Base-by-base conservation (phyloP, 192 early-diverging fungal species). In the Mortierella hygrophila region DNA sequence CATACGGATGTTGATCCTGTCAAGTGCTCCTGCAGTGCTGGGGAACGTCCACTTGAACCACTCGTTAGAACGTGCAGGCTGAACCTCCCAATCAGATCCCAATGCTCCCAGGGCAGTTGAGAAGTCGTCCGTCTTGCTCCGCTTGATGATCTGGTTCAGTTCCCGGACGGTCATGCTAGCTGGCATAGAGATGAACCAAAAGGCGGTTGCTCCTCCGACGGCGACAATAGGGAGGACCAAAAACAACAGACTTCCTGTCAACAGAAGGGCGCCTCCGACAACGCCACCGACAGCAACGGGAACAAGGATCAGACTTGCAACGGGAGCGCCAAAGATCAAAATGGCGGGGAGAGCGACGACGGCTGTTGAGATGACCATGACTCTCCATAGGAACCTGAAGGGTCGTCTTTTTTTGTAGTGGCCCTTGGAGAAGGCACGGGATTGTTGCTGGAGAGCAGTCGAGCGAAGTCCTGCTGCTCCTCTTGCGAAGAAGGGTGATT, bases 31-130 rank as follows among this genome's bases (percentile, higher is more conserved):
- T 29, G 44, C 26, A 54, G 76, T 69, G 8, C 46, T 23, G 7
- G 84, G 84, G 35, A 81, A 86, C 49, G 32, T 47, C 84, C 84
- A 86, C 5, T 57, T 75, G 76, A 86, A 86, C 84, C 84, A 86
- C 76, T 86, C 84, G 16, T 81, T 63, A 1, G 78, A 40, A 7
- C 40, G 55, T 13, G 84, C 68, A 3, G 65, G 32, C 63, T 86
- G 79, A 29, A 86, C 54, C 57, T 80, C 72, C 84, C 84, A 86
- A 4, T 78, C 76, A 7, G 74, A 55, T n/a, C 84, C 84, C 40
- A 86, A 40, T 3, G 71, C 63, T 0, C 18, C 38, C 71, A 86
- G 70, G 5, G 84, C 84, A 18, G 79, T 60, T 37, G n/a, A n/a
- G 29, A 20, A 52, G 49, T 46, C 40, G 0, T 72, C 65, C 10